Evolutionary conservation across 331 rosid species (phyloP).

Genomic region (Quercus tomentella): DNA sequence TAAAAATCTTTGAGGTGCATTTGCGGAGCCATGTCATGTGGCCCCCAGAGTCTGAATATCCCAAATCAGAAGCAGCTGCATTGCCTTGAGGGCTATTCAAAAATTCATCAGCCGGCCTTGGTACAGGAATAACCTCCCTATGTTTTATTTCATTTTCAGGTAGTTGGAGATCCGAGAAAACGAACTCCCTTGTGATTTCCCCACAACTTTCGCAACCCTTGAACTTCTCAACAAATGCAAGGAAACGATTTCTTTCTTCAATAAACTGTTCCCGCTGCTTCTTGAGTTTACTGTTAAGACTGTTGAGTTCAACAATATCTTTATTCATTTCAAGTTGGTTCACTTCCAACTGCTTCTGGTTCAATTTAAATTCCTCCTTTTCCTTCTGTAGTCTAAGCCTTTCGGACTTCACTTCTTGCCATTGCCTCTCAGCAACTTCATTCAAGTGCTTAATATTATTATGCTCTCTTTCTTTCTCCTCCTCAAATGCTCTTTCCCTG

Average conservation of each 20-base stretch:
- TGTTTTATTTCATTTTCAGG: slow-evolving; percentile 43
- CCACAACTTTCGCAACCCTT: slow-evolving; percentile 70
- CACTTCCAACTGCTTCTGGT: slow-evolving; percentile 53
- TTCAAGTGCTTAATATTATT: slow-evolving; percentile 48
- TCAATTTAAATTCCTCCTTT: slow-evolving; percentile 49
- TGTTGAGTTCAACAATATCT: slow-evolving; percentile 71
- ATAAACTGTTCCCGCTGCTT: slow-evolving; percentile 65
- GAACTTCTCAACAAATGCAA: slow-evolving; percentile 69
- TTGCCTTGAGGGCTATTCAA: slow-evolving; percentile 24
- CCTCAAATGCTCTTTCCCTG: slow-evolving; percentile 63
- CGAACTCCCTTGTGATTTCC: slow-evolving; percentile 53
- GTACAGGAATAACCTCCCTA: slow-evolving; percentile 25
- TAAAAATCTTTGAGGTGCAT: slow-evolving; percentile 65
- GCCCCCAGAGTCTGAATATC: slow-evolving; percentile 37
- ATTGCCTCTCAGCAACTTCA: slow-evolving; percentile 58
- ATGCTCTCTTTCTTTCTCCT: slow-evolving; percentile 57
- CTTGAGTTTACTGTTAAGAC: slow-evolving; percentile 74
- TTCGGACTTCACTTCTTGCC: slow-evolving; percentile 57
- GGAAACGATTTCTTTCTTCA: slow-evolving; percentile 56
- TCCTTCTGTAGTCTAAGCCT: slow-evolving; percentile 46
- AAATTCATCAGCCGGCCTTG: slow-evolving; percentile 22
- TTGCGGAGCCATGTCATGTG: slow-evolving; percentile 54
- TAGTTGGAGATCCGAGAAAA: slow-evolving; percentile 55
- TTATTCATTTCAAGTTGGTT: slow-evolving; percentile 62
- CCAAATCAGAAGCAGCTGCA: slow-evolving; percentile 27